Conservation (phyloP, 106 monocot genomes). For the Agapanthus africanus region DNA sequence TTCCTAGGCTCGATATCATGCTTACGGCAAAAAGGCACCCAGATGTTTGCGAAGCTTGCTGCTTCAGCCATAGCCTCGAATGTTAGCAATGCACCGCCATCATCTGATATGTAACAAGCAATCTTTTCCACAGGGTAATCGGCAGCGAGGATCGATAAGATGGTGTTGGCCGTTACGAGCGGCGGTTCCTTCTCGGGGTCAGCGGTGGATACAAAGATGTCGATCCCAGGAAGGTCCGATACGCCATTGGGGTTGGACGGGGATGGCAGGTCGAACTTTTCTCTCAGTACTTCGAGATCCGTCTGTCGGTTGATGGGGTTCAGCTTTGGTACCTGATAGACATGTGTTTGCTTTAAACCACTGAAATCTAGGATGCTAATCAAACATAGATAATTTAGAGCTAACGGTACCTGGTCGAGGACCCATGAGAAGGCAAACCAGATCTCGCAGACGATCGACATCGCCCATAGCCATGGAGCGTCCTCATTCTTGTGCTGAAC, state of each 20-base stretch:
- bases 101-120: conserved; percentile 36
- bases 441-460: conserved; percentile 40
- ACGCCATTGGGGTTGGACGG: conserved; percentile 25
- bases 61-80: conserved; percentile 47
- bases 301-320: conserved; percentile 46
- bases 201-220: conserved; percentile 22
- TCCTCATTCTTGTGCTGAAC: conserved; percentile 45
- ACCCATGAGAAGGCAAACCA: conserved; percentile 81
- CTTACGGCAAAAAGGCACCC: conserved; percentile 71
- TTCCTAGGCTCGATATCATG: conserved; percentile 63
- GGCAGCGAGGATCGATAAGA: conserved; percentile 57
- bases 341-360: too few species aligned
- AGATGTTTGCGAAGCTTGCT: conserved; percentile 47
- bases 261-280: conserved; percentile 27
- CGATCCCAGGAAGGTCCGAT: conserved; percentile 14
- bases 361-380: too few species aligned
- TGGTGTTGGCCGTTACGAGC: conserved; percentile 61
- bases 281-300: conserved; percentile 34
- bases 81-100: conserved; percentile 22
- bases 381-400: too few species aligned
- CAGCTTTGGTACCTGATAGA: conserved; percentile 51
- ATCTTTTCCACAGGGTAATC: conserved; percentile 68
- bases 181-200: conserved; percentile 59
- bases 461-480: conserved; percentile 49
- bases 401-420: conserved; percentile 60